Evolutionary conservation across 1,139 yeast genomes (phyloP), one percentile per base, ranked within the genome.

Genomic region (Yamadazyma pseudoaaseri): DNA sequence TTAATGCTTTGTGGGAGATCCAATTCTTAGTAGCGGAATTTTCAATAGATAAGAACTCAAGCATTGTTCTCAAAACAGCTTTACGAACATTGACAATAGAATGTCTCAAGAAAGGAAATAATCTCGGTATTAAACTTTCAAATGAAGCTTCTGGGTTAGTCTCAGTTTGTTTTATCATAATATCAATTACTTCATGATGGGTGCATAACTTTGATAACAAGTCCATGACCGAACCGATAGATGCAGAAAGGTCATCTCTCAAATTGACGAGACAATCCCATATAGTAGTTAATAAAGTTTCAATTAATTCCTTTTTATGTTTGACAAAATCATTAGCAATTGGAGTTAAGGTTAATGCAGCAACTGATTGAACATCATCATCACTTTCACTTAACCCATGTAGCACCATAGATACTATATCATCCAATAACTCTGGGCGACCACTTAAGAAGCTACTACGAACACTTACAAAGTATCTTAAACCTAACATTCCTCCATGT

Each of bases 141-240:
- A 92, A 86, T 3, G 72, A 62, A 26, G 52, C 56, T 3, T 82
- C 68, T 52, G 76, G 70, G 31, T 73, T 73, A 9, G 63, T 65
- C 33, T 68, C 60, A 1, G 92, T 84, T 44, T 79, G 79, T 20
- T 67, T 64, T 44, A 82, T 76, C 71, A 92, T 77, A 17, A 82
- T 74, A 18, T 76, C 79, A 30, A 90, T 66, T 4, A 90, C 96
- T 50, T 81, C 80, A 5, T 80, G 76, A 57, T 83, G 92, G 3
- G 89, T 77, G 58, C 97, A 92, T 33, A 92, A 68, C 51, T 84
- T 87, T 2, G 97, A 94, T 41, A 92, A 69, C 26, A 92, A 65
- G 56, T 92, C 97, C 97, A 92, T 92, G 2, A 92, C 95, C 3
- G 95, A 86, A 27, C 97, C 97, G 34, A 92, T 90, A 11, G 96